A percentile compares a stretch with the other conserved stretches of the same genome.
These are phyloP conservation scores for Neonectria hederae DNA, from an alignment of 2,329 filamentous ascomycete species.

Conservation along the genomic window DNA sequence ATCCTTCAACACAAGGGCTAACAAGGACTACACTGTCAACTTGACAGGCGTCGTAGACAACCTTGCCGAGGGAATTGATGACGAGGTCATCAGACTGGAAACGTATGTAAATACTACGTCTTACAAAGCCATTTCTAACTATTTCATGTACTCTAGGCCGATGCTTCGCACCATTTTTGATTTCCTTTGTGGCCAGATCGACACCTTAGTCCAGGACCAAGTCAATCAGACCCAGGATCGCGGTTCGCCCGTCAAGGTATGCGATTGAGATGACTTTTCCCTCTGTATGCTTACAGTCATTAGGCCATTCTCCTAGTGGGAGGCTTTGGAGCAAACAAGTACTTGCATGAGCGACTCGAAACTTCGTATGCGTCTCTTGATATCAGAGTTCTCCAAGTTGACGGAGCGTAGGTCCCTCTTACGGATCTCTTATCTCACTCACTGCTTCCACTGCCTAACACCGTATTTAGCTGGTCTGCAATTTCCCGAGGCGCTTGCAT, in stretches of 20 bases:
- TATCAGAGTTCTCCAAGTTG: not conserved
- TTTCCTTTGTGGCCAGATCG: not conserved
- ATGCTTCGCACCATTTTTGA: not conserved
- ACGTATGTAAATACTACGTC: not conserved
- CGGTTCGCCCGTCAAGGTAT: not conserved
- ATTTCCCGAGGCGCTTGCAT: conserved; percentile 1
- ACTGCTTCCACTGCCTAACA: not conserved
- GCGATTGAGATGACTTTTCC: not conserved
- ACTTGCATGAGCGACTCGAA: conserved; percentile 1
- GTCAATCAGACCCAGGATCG: not conserved
- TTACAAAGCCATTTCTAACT: not conserved
- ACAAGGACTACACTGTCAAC: not conserved
- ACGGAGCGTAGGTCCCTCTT: not conserved
- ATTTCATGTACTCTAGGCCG: not conserved
- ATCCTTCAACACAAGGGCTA: not conserved
- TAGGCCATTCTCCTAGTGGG: conserved; percentile 1
- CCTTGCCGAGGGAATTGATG: not conserved
- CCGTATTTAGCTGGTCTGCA: not conserved
- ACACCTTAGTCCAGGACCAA: conserved; percentile 1
- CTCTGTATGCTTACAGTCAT: not conserved
- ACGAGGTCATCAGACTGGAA: not conserved
- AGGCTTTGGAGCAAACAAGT: not conserved
- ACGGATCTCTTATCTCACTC: no score
- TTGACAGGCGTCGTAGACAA: not conserved
- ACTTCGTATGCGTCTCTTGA: not conserved